Conservation (phyloP, 2,329 filamentous ascomycete species). For the Aureobasidium sp. region DNA sequence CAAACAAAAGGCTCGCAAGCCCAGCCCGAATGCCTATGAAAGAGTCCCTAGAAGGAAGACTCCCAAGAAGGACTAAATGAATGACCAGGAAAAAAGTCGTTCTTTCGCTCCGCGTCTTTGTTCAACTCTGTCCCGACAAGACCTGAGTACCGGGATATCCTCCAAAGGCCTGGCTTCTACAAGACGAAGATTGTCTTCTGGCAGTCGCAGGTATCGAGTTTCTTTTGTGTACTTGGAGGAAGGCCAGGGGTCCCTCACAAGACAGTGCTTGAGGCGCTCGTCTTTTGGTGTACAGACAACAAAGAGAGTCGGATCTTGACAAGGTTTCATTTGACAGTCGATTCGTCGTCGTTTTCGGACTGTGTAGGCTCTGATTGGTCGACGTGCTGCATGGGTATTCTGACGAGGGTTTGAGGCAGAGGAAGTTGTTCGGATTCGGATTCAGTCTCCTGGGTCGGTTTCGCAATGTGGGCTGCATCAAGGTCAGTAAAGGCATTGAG, state of each 20-base stretch:
- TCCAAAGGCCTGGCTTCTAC: not conserved
- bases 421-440: constrained; percentile 41
- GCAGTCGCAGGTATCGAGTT: not conserved
- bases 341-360: constrained; percentile 21
- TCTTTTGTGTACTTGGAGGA: not conserved
- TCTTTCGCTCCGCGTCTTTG: not conserved
- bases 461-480: constrained; percentile 59
- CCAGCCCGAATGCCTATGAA: constrained; percentile 78
- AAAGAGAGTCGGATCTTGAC: not conserved
- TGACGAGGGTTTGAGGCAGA: constrained; percentile 73
- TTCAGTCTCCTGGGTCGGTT: constrained; percentile 36
- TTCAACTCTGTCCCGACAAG: not conserved
- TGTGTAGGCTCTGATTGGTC: constrained; percentile 25
- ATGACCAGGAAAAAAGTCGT: not conserved
- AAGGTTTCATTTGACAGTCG: constrained; percentile 14
- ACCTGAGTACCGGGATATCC: not conserved
- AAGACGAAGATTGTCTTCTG: not conserved
- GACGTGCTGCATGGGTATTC: constrained; percentile 71
- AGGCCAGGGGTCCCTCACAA: too few species aligned
- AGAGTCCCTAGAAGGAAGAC: constrained; percentile 53
- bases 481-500: constrained; percentile 15
- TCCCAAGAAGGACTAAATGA: not conserved
- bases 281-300: not conserved
- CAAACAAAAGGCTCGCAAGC: constrained; percentile 42
- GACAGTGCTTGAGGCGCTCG: not conserved